Evolutionary conservation across 1,139 yeast genomes (phyloP), one percentile per base, ranked within the genome.

Genomic region (Debaryomycetaceae sp.): DNA sequence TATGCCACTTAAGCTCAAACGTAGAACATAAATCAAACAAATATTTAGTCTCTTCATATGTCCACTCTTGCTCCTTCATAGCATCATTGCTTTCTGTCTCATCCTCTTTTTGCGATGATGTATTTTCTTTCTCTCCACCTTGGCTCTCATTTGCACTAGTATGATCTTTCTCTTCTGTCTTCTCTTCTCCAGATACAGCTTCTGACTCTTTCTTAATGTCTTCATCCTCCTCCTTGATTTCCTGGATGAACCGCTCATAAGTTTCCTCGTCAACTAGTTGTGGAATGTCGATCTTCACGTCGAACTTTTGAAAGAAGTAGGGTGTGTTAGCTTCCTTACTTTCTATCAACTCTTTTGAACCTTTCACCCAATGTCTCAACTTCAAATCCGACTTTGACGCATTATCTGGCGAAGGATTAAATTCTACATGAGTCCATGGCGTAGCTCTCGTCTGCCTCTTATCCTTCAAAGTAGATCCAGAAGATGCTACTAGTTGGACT

Each of bases 351-450:
- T 79, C 84, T 46, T 72, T 76, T 2, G 85, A 75, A 0, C 95
- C 96, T 50, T 88, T 83, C 5, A 84, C 91, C 99, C 99, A 95
- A 64, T 93, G 99, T 45, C 72, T 69, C 39, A 91, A 70, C n/a
- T 50, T 49, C 4, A 65, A 51, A 37, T 66, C 66, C 37, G 83
- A 59, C 1, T 66, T 80, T 41, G 76, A 80, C 1, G 60, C 60
- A 42, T 83, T 69, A 1, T 81, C 77, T 6, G 71, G 69, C 46
- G 83, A 84, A 6, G 76, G 72, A 6, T 54, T 71, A 59, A 93
- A 93, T 6, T 75, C 69, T 38, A 78, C 75, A 62, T 80, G 72
- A 0, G 81, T 76, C 99, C 99, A 93, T 1, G 97, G 91, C 0
- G 93, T 79, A 0, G 89, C 86, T 52, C 81, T 84, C 55, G 84